phyloP scores from a whole-genome alignment of 768 basidiomycete species.

The Royoungia palumana region DNA sequence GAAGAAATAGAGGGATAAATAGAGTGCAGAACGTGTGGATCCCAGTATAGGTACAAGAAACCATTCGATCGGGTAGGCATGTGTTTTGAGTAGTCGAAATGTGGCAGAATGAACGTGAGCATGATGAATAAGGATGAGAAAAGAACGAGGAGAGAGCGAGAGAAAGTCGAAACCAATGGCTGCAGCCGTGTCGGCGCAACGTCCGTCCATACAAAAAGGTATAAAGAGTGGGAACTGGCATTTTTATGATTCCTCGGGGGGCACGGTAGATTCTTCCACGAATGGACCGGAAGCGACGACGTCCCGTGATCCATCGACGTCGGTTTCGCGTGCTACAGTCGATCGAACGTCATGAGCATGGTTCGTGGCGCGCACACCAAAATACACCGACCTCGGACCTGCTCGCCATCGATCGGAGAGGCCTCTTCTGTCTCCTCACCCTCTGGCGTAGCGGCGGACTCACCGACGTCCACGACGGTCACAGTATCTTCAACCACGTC shows the following conservation, averaged over 20 bases:
- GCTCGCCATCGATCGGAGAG: neutral
- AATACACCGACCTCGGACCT: neutral
- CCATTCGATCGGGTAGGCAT: too few relatives aligned
- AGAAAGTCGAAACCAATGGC: neutral
- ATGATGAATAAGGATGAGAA: neutral
- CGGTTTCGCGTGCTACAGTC: neutral
- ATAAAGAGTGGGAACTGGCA: neutral
- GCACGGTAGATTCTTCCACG: neutral
- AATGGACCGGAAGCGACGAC: too few relatives aligned
- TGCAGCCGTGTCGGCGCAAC: too few relatives aligned
- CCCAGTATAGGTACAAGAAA: conserved; percentile 5
- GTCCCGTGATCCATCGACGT: neutral
- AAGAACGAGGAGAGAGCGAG: neutral
- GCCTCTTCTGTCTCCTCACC: neutral
- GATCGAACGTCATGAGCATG: neutral
- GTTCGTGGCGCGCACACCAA: neutral
- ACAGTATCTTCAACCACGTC: neutral
- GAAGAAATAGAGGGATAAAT: neutral
- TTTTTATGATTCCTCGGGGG: conserved; percentile 3
- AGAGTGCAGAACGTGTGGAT: too few relatives aligned
- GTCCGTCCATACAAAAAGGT: neutral
- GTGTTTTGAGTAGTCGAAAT: conserved; percentile 11
- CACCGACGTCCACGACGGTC: neutral
- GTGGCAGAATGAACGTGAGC: conserved; percentile 5
- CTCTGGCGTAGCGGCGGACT: neutral